Evolutionary conservation across 257 asterid species (phyloP).

Genomic region (Jacaranda mimosifolia): DNA sequence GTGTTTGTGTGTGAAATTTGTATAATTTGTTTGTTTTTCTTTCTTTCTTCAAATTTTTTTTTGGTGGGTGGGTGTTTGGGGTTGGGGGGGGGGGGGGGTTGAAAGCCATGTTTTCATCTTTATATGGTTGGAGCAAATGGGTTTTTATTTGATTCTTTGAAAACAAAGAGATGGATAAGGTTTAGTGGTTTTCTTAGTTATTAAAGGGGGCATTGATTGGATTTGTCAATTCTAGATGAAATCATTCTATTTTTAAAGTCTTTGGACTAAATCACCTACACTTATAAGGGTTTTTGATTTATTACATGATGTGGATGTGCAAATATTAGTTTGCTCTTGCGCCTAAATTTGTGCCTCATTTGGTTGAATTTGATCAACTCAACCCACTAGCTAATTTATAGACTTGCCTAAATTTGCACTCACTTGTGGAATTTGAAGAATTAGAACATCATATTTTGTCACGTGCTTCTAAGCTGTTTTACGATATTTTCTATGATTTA

Average conservation of each 20-base stretch:
- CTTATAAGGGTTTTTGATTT: background rate
- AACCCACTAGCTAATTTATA: background rate
- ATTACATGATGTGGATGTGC: background rate
- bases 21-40: background rate
- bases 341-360: background rate
- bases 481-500: too few species aligned
- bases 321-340: background rate
- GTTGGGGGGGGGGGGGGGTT: background rate
- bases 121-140: conserved; percentile 37
- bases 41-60: background rate
- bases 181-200: conserved; percentile 3
- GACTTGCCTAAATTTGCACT: background rate
- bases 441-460: too few species aligned
- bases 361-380: background rate
- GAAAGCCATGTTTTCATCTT: conserved; percentile 41
- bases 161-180: conserved; percentile 2
- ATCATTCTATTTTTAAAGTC: conserved; percentile 22
- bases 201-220: background rate
- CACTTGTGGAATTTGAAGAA: too few species aligned
- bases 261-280: background rate
- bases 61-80: background rate
- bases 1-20: conserved; percentile 17
- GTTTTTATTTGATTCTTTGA: conserved; percentile 37
- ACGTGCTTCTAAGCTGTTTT: too few species aligned
- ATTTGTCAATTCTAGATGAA: background rate